Evolutionary conservation across 805 yeast genomes (phyloP), one percentile per base, ranked within the genome.

Genomic region (Metschnikowia colocasiae): DNA sequence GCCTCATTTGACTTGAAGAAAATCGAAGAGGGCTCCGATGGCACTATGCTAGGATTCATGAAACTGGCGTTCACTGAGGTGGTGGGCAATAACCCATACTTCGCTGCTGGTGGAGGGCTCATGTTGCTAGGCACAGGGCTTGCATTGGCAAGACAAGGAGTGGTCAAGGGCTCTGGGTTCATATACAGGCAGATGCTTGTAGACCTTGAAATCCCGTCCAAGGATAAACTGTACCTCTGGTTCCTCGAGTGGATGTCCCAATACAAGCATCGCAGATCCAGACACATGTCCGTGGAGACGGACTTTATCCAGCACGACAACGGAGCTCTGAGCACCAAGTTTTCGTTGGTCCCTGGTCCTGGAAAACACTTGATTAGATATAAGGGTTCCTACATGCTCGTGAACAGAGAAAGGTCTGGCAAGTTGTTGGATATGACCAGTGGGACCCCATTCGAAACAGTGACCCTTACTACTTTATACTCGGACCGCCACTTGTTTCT

Each of bases 51-150:
- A 32, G 72, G 73, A 8, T 61, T 68, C 63, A 60, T 68, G 9
- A 48, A 54, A 29, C 62, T 57, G 48, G 66, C 82, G 4, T 67
- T 81, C 57, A 66, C 76, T 35, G 81, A 80, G 46, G 78, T 81
- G 2, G 71, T 86, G 49, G 75, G 75, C 19, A 76, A 79, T 31
- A 92, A 92, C 62, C 98, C 97, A n/a, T 90, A 89, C 64, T 92
- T 94, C 71, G 94, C 97, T 1, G 99, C 98, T 0, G 99, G 99
- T 59, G 97, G 97, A 58, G 99, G 99, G 0, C 72, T 94, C 34
- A 94, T 94, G 99, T 72, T 91, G 3, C 71, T 94, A 2, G 99
- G 99, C n/a, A 90, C 96, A 0, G 85, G 83, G 1, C 66, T 94
- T 29, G 95, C 97, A 0, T 57, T 89, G 6, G 82, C 88, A 0